Percentiles rank a stretch among this genome's conserved stretches.
Conservation (phyloP, 108 stramenopile species). For the Fistulifera solaris region DNA sequence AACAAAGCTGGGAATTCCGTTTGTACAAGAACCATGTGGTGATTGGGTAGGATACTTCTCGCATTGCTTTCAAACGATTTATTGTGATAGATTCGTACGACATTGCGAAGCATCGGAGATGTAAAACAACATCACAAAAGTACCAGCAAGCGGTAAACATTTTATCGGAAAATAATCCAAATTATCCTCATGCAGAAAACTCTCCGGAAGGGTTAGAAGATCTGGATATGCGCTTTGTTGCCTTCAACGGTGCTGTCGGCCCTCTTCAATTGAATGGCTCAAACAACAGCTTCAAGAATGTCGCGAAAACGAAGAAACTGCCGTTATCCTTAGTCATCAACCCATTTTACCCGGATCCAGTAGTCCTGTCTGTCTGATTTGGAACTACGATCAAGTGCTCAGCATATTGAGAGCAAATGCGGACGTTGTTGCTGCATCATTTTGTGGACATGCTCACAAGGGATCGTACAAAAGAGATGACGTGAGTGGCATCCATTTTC, state of each 20-base stretch:
- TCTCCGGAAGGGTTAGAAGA: constrained; percentile 66
- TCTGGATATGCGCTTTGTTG: constrained; percentile 59
- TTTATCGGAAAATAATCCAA: constrained; percentile 49
- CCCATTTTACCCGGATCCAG: constrained; percentile 60
- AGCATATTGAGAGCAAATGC: constrained; percentile 35
- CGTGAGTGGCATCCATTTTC: constrained; percentile 72
- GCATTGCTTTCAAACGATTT: constrained; percentile 27
- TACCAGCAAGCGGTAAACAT: constrained; percentile 43
- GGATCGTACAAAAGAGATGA: constrained; percentile 70
- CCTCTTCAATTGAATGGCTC: constrained; percentile 65
- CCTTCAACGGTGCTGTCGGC: constrained; percentile 75
- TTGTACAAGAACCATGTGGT: constrained; percentile 37
- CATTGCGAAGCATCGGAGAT: constrained; percentile 50
- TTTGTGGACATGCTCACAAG: constrained; percentile 76
- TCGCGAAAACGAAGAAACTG: constrained; percentile 33
- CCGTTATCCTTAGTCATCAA: constrained; percentile 67
- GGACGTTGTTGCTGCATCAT: constrained; percentile 60
- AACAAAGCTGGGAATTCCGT: constrained; percentile 56
- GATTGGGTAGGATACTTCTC: constrained; percentile 30
- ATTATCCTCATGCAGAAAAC: constrained; percentile 60
- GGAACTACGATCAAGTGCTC: constrained; percentile 72
- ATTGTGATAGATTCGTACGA: constrained; percentile 72
- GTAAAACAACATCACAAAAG: constrained; percentile 33
- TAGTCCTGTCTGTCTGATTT: constrained; percentile 53
- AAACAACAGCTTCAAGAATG: constrained; percentile 30